Evolutionary conservation across 2,329 filamentous ascomycete species (phyloP).

Genomic region (Colletotrichum lentis): DNA sequence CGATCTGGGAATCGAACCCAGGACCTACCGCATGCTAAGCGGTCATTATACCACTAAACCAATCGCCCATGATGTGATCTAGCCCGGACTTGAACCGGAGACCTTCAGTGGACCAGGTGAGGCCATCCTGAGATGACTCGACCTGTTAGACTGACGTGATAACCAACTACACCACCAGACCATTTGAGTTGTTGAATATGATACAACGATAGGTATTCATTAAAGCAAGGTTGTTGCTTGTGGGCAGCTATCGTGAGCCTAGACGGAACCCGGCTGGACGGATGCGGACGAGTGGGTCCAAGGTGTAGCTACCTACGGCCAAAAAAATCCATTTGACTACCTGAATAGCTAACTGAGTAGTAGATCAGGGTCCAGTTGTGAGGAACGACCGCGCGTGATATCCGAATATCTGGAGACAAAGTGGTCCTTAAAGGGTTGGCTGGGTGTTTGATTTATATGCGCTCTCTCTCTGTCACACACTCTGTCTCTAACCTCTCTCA

Average conservation of each 20-base stretch:
- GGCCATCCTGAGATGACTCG: not conserved
- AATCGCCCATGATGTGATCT: conserved; percentile 21
- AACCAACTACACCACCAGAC: conserved; percentile 52
- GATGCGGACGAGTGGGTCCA: conserved; percentile 10
- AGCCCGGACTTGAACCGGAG: conserved; percentile 36
- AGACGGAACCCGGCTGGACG: conserved; percentile 3
- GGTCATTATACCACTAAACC: conserved; percentile 24
- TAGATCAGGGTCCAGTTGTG: not conserved
- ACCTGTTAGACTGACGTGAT: conserved; percentile 58
- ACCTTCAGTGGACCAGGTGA: conserved; percentile 27
- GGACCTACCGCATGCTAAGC: conserved; percentile 32
- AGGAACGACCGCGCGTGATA: not conserved
- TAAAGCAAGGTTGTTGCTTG: conserved; percentile 4
- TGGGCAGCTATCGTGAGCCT: conserved; percentile 1
- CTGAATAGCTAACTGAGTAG: not conserved
- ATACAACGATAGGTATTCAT: accelerated
- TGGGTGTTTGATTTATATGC: not conserved
- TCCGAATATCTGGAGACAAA: not conserved
- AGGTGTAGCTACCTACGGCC: conserved; percentile 7
- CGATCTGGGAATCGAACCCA: conserved; percentile 22
- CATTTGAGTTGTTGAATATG: not conserved
- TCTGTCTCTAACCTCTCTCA: not conserved
- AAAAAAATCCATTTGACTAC: not conserved
- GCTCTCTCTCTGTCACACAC: too few species aligned
- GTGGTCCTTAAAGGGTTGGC: not conserved